Conservation (phyloP, 2,329 filamentous ascomycete genomes). For the Emydomyces testavorans region DNA sequence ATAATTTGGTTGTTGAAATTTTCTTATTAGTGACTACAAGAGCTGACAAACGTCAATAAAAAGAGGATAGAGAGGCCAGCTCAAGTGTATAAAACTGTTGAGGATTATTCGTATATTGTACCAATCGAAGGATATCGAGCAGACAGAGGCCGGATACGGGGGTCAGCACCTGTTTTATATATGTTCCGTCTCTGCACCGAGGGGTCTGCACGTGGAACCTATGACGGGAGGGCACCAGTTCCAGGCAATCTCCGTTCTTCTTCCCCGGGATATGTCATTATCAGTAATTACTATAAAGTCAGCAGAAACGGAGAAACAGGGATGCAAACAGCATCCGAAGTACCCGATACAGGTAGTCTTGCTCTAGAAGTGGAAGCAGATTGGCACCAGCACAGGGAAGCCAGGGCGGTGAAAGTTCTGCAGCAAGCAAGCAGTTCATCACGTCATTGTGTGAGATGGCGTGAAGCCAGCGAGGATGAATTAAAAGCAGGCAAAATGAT, state of each 20-base stretch:
- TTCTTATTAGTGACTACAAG: background rate
- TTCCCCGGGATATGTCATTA: background rate
- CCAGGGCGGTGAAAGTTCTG: slow-evolving; percentile 1
- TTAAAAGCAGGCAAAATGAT: background rate
- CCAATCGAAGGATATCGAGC: background rate
- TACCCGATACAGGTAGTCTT: background rate
- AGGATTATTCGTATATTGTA: background rate
- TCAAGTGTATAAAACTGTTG: background rate
- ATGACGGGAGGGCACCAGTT: slow-evolving; percentile 5
- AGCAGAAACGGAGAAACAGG: slow-evolving; percentile 3
- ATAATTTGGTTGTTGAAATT: background rate
- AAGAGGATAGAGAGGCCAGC: background rate
- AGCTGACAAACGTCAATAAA: background rate
- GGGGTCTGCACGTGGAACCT: background rate
- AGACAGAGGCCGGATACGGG: background rate
- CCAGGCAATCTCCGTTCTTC: background rate
- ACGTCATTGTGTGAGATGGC: slow-evolving; percentile 1
- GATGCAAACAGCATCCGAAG: slow-evolving; percentile 3
- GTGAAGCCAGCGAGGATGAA: background rate
- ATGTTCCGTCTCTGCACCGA: background rate
- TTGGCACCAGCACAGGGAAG: background rate
- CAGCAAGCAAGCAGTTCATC: slow-evolving; percentile 1
- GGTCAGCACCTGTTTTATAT: background rate
- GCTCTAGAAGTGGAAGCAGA: background rate
- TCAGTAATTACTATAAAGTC: background rate